Conservation (phyloP, 2,329 filamentous ascomycete genomes). For the Penicillium decumbens region DNA sequence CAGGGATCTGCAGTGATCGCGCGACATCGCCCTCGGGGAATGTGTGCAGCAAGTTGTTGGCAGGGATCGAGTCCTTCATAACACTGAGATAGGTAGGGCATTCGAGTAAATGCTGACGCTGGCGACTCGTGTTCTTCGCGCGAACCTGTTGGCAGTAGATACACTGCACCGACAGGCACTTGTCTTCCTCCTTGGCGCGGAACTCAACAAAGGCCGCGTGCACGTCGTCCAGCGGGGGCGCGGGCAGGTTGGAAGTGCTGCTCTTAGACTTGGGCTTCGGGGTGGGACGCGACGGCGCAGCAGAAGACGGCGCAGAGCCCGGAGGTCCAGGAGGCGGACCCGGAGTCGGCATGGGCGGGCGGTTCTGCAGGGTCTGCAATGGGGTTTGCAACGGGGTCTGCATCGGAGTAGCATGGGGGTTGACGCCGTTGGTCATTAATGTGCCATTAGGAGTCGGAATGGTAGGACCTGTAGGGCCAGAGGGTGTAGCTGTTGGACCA, state of each 20-base stretch:
- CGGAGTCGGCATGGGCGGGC: conserved; percentile 39
- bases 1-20: conserved; percentile 46
- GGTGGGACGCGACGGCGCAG: conserved; percentile 34
- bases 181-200: conserved; percentile 46
- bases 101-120: conserved; percentile 48
- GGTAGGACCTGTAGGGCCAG: conserved; percentile 31
- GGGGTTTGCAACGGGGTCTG: conserved; percentile 40
- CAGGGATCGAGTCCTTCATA: conserved; percentile 51
- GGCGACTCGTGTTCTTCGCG: conserved; percentile 49
- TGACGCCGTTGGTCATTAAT: conserved; percentile 44
- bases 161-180: conserved; percentile 49
- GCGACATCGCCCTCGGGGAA: conserved; percentile 49
- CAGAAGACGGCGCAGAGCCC: conserved; percentile 29
- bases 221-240: conserved; percentile 47
- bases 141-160: conserved; percentile 50
- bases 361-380: conserved; percentile 20
- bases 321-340: conserved; percentile 30
- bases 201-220: conserved; percentile 49
- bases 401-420: conserved; percentile 42
- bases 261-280: conserved; percentile 39
- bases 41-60: conserved; percentile 49
- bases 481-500: conserved; percentile 32
- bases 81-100: conserved; percentile 49
- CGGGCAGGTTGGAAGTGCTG: conserved; percentile 41
- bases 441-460: conserved; percentile 42